Percentiles rank a stretch among this genome's conserved stretches.
Conservation (phyloP, 176 grass and related monocot genomes). For the Oryza officinalis region DNA sequence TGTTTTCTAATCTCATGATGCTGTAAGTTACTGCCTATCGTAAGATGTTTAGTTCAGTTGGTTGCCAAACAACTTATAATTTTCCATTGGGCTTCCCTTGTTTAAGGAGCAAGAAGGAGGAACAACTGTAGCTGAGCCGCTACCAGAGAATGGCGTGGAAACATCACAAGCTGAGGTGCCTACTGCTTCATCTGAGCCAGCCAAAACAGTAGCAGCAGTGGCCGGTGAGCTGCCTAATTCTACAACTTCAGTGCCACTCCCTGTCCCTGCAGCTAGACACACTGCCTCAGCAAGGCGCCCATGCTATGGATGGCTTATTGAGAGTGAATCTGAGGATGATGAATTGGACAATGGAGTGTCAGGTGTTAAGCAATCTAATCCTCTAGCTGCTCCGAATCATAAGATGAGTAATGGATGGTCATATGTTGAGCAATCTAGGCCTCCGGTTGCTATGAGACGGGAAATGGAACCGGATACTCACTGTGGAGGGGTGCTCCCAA, state of each 20-base stretch:
- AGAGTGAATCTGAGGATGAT: slow-evolving; percentile 18
- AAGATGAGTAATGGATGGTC: neutral
- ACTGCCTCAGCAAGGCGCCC: neutral
- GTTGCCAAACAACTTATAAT: neutral
- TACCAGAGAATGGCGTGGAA: neutral
- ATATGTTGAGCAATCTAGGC: neutral
- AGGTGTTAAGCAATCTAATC: neutral
- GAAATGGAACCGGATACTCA: neutral
- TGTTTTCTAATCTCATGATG: too few species aligned
- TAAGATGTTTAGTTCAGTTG: neutral
- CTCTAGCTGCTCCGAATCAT: neutral
- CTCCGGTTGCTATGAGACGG: neutral
- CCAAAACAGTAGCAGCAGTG: neutral
- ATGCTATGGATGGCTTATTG: slow-evolving; percentile 32
- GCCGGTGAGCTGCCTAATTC: neutral
- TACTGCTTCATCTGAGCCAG: neutral
- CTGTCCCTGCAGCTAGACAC: neutral
- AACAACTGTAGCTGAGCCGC: neutral
- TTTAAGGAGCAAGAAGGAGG: slow-evolving; percentile 4
- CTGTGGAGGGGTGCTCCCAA: neutral
- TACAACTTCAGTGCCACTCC: neutral
- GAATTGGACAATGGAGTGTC: neutral
- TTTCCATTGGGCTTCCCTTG: neutral
- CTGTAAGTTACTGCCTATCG: too few species aligned
- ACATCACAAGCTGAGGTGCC: neutral